Evolutionary conservation across 2,329 filamentous ascomycete species (phyloP).

Genomic region (Apiospora aurea): DNA sequence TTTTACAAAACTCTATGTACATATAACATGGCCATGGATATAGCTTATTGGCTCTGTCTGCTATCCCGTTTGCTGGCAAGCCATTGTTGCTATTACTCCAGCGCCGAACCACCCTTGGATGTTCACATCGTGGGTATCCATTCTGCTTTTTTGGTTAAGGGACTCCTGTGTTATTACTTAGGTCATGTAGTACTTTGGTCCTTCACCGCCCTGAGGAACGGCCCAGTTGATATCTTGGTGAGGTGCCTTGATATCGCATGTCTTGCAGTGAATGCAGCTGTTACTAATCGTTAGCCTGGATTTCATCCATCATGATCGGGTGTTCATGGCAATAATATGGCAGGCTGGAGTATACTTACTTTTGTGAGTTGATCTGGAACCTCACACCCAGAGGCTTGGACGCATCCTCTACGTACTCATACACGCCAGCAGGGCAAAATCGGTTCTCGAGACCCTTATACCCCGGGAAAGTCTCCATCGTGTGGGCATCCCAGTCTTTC

Average conservation of each 20-base stretch:
- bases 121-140: not conserved
- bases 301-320: not conserved
- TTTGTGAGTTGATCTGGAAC: slow-evolving; percentile 98
- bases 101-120: not conserved
- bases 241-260: slow-evolving; percentile 98
- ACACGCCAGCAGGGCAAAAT: slow-evolving; percentile 97
- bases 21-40: not conserved
- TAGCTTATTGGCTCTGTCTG: not conserved
- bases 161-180: slow-evolving; percentile 36
- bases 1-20: not conserved
- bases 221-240: slow-evolving; percentile 98
- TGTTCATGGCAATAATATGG: not conserved
- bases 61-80: not conserved
- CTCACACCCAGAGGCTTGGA: slow-evolving; percentile 86
- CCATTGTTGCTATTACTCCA: not conserved
- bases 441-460: slow-evolving; percentile 95
- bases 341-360: slow-evolving; percentile 66
- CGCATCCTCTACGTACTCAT: slow-evolving; percentile 95
- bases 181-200: slow-evolving; percentile 77
- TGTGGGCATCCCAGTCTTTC: slow-evolving; percentile 92
- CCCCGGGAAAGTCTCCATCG: slow-evolving; percentile 79
- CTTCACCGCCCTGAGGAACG: slow-evolving; percentile 89
- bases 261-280: slow-evolving; percentile 99
- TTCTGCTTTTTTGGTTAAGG: not conserved
- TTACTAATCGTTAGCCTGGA: slow-evolving; percentile 37